Base-by-base conservation (phyloP, 75 land plant species). In the Pseudotsuga menziesii region DNA sequence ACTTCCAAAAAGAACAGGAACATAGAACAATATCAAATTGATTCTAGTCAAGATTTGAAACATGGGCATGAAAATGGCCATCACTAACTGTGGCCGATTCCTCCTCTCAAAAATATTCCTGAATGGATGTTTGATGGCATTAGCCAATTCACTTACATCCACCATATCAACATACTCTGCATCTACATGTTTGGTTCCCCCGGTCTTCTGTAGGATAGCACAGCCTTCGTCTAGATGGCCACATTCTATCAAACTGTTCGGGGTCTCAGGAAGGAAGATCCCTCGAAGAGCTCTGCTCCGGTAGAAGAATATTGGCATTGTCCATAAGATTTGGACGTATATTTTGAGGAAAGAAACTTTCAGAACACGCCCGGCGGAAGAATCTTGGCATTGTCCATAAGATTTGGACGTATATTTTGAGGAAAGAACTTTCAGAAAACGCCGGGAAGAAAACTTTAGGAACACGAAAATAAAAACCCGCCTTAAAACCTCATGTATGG, bases 1-100 rank as follows among this genome's bases (percentile, higher is more conserved):
- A 75, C 86, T 90, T 58, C 86, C 89, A 79, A 94, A 94, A 77
- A 94, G 73, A 13, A 92, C 91, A 7, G 97, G 97, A 4, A 95
- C 97, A 61, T 93, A 93, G 78, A 93, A 93, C 60, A 93, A 84
- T 58, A 93, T 93, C 1, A 94, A 85, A 67, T 93, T 94, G 74
- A 92, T 92, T 20, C 95, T 95, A 1, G 90, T 88, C 55, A 94
- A 76, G 15, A 85, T 87, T 89, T 95, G 98, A 60, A 93, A 93
- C 3, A 85, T 79, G 1, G 90, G 96, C 83, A 95, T 85, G 81
- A 77, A 88, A 56, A 89, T 84, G 4, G 93, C 91, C 89, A 94
- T 92, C 11, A 89, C 90, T 61, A 95, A 75, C 78, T 95, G 93
- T 12, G 98, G 96, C 76, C 93, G 89, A 76, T 94, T 87, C 72